These are phyloP conservation scores for Sugiyamaella valdiviana DNA, from an alignment of 805 yeast genomes.

Conservation along the genomic window DNA sequence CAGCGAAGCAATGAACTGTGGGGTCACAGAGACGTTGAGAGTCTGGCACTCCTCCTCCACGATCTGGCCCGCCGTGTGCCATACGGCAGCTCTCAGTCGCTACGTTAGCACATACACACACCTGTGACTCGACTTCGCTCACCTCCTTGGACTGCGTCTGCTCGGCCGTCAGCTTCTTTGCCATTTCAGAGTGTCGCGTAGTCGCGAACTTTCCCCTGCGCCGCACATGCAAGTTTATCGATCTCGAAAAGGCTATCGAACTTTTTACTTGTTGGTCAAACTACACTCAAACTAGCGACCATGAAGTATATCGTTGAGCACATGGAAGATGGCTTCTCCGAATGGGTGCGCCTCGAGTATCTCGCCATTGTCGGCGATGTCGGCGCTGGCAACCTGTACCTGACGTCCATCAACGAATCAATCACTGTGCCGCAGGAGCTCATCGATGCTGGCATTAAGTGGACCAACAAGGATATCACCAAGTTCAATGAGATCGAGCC, in stretches of 20 bases:
- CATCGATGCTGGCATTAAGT: slow-evolving; percentile 58
- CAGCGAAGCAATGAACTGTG: slow-evolving; percentile 29
- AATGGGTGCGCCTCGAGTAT: slow-evolving; percentile 91
- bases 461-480: slow-evolving; percentile 70
- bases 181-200: neutral
- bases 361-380: slow-evolving; percentile 75
- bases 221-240: too few species aligned
- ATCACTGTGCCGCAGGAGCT: slow-evolving; percentile 66
- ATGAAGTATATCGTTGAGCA: slow-evolving; percentile 95
- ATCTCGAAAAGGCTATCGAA: too few species aligned
- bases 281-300: too few species aligned
- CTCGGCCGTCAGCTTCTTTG: neutral
- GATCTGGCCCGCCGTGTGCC: slow-evolving; percentile 28
- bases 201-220: too few species aligned
- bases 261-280: too few species aligned
- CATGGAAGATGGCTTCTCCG: slow-evolving; percentile 95
- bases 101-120: neutral
- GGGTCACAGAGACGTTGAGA: slow-evolving; percentile 24
- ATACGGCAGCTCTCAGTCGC: slow-evolving; percentile 26
- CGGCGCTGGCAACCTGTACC: slow-evolving; percentile 65
- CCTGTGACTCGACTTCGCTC: neutral
- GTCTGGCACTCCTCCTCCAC: slow-evolving; percentile 26
- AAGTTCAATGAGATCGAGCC: slow-evolving; percentile 27
- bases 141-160: slow-evolving; percentile 1
- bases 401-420: slow-evolving; percentile 66